Conservation (phyloP, 2,329 filamentous ascomycete genomes). For the Bipolaris gigantea region DNA sequence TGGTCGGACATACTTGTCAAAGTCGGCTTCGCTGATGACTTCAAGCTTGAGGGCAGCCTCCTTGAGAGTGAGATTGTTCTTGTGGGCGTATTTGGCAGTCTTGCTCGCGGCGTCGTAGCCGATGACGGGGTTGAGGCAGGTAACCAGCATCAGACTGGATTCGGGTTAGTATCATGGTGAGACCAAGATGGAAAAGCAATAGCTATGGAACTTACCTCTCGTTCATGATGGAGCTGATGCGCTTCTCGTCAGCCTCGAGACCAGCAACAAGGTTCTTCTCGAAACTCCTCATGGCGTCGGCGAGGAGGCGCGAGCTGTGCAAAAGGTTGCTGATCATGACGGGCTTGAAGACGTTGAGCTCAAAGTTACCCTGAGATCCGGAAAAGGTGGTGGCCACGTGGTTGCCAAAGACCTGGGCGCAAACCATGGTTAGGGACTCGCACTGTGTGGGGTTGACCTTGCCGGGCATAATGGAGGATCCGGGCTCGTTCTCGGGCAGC, state of each 20-base stretch:
- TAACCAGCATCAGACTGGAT: conserved; percentile 90
- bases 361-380: conserved; percentile 97
- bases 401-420: conserved; percentile 97
- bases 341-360: conserved; percentile 98
- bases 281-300: conserved; percentile 93
- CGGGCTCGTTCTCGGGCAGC: conserved; percentile 96
- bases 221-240: conserved; percentile 86
- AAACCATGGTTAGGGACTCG: conserved; percentile 97
- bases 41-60: conserved; percentile 91
- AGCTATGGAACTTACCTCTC: conserved; percentile 70
- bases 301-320: conserved; percentile 84
- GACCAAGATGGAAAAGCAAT: neutral
- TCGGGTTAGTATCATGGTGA: conserved; percentile 11
- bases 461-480: conserved; percentile 97
- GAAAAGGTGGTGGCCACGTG: conserved; percentile 89
- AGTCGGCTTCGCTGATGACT: conserved; percentile 84
- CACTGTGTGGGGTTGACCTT: conserved; percentile 99
- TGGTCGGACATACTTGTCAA: conserved; percentile 84
- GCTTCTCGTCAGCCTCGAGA: conserved; percentile 88
- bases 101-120: conserved; percentile 42
- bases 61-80: conserved; percentile 94
- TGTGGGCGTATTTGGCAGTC: conserved; percentile 76
- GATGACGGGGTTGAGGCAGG: conserved; percentile 59
- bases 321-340: conserved; percentile 93
- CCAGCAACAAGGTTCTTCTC: conserved; percentile 90